Evolutionary conservation across 441 rosid species (phyloP).

Genomic region (Mallotus repandus): DNA sequence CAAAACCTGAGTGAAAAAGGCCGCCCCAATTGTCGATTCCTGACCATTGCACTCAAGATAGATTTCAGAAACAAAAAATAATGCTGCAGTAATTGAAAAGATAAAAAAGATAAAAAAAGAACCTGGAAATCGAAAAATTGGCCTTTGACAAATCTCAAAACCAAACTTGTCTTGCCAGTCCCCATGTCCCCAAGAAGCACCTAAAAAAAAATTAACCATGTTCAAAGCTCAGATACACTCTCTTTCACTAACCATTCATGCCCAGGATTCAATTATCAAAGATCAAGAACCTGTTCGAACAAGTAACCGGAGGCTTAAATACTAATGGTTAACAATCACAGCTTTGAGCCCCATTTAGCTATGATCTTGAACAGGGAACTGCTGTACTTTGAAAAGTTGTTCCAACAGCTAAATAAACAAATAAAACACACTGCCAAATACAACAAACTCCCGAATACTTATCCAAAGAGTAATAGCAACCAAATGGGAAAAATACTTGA

Average conservation of each 20-base stretch:
- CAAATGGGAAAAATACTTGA: too few species aligned
- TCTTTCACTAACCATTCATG: too few species aligned
- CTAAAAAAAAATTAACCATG: constrained; percentile 32
- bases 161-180: constrained; percentile 77
- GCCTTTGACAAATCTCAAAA: constrained; percentile 70
- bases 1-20: constrained; percentile 76
- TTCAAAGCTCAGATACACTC: not conserved
- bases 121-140: constrained; percentile 75
- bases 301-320: too few species aligned
- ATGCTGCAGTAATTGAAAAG: not conserved
- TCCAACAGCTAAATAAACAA: not conserved
- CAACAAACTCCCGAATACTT: not conserved
- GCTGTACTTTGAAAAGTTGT: not conserved
- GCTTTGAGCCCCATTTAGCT: too few species aligned
- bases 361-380: too few species aligned
- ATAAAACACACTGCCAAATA: not conserved
- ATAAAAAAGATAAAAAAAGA: not conserved
- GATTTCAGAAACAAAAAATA: not conserved
- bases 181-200: constrained; percentile 86
- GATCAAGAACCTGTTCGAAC: too few species aligned
- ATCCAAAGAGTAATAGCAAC: too few species aligned
- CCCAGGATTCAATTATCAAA: too few species aligned
- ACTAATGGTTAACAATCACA: too few species aligned
- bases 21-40: constrained; percentile 88
- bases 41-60: constrained; percentile 27